These are phyloP conservation scores for Penicillium bialowiezense DNA, from an alignment of 495 filamentous ascomycete species.

Conservation along the genomic window DNA sequence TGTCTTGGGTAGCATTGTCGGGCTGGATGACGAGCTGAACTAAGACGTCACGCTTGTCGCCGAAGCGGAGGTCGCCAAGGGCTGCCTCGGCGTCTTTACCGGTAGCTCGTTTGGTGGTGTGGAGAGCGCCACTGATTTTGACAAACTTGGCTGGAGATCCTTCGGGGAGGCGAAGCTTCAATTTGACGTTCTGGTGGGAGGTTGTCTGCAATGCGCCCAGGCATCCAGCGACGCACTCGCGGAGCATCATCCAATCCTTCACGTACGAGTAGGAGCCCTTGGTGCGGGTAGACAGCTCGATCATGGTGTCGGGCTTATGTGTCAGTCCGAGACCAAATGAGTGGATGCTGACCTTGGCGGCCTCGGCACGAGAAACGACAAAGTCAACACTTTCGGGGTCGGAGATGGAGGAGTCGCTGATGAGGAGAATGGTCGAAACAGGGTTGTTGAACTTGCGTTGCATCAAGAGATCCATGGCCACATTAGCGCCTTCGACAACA, in stretches of 20 bases:
- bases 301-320: constrained; percentile 98
- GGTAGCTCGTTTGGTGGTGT: constrained; percentile 97
- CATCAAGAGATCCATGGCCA: constrained; percentile 99
- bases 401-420: constrained; percentile 98
- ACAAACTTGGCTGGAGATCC: constrained; percentile 97
- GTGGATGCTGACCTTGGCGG: constrained; percentile 95
- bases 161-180: constrained; percentile 92
- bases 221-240: constrained; percentile 94
- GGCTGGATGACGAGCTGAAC: constrained; percentile 93
- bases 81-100: constrained; percentile 92
- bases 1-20: constrained; percentile 81
- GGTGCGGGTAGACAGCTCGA: constrained; percentile 90
- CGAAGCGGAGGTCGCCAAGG: constrained; percentile 90
- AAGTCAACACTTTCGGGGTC: constrained; percentile 97
- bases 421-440: constrained; percentile 91
- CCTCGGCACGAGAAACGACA: constrained; percentile 95
- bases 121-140: constrained; percentile 95
- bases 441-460: constrained; percentile 95
- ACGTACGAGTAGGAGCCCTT: constrained; percentile 98
- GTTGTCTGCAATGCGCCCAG: constrained; percentile 90
- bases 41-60: constrained; percentile 95
- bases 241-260: constrained; percentile 99
- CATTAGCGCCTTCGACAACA: constrained; percentile 96
- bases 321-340: constrained; percentile 96
- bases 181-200: constrained; percentile 98